These are phyloP conservation scores for Barnettozyma salicaria DNA, from an alignment of 805 yeast species.

Conservation along the genomic window DNA sequence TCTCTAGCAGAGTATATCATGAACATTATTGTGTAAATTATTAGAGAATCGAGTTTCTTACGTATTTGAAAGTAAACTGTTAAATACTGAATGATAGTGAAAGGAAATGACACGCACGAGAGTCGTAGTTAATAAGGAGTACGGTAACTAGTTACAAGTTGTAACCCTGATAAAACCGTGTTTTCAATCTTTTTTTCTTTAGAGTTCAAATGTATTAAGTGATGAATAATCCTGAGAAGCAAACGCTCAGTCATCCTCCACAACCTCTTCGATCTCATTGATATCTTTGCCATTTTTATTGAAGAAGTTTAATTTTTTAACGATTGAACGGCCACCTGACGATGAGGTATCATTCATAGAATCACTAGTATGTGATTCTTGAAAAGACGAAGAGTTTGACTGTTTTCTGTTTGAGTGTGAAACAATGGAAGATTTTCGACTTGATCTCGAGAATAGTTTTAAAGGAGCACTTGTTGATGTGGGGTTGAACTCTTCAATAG, in stretches of 20 bases:
- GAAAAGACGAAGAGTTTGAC: slow-evolving; percentile 14
- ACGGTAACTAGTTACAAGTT: too few relatives aligned
- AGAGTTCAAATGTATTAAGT: too few relatives aligned
- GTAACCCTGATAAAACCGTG: too few relatives aligned
- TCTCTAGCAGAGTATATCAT: too few relatives aligned
- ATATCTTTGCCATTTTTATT: slow-evolving; percentile 9
- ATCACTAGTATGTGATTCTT: slow-evolving; percentile 9
- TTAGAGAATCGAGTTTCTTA: too few relatives aligned
- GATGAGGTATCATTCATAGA: slow-evolving; percentile 3
- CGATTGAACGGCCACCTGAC: slow-evolving; percentile 11
- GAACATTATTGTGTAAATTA: too few relatives aligned
- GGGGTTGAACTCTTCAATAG: slow-evolving; percentile 19
- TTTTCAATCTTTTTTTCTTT: too few relatives aligned
- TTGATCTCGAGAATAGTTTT: slow-evolving; percentile 18
- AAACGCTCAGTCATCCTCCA: slow-evolving; percentile 10
- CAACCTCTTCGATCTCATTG: slow-evolving; percentile 19
- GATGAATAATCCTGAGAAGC: background rate
- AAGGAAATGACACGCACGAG: too few relatives aligned
- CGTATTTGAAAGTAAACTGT: too few relatives aligned
- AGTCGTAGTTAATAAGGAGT: too few relatives aligned
- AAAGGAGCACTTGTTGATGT: slow-evolving; percentile 10
- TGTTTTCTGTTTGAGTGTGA: slow-evolving; percentile 16
- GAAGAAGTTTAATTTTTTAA: slow-evolving; percentile 24
- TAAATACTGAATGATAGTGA: too few relatives aligned
- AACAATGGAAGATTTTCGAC: slow-evolving; percentile 14